Conservation (phyloP, 2,329 filamentous ascomycete species). For the Hypoxylon sp. region DNA sequence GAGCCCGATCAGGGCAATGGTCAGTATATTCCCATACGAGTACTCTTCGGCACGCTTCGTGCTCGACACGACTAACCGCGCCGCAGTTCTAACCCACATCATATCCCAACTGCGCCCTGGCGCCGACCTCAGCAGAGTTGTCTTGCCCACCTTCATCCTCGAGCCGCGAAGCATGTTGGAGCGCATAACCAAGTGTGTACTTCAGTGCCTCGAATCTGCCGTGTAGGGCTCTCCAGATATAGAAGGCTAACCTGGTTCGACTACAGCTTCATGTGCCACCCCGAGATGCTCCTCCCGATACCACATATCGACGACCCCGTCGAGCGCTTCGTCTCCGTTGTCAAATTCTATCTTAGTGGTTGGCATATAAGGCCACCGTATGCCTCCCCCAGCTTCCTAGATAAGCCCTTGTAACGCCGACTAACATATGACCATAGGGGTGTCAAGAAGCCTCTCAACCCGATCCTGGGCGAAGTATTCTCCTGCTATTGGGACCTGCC, state of each 20-base stretch:
- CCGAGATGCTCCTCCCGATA: conserved; percentile 91
- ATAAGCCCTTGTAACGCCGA: not conserved
- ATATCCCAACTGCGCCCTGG: conserved; percentile 96
- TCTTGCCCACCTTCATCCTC: conserved; percentile 95
- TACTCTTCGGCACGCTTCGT: not conserved
- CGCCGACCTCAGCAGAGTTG: conserved; percentile 92
- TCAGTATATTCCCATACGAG: conserved; percentile 54
- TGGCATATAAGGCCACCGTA: conserved; percentile 99
- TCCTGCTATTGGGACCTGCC: conserved; percentile 95
- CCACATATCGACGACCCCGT: conserved; percentile 87
- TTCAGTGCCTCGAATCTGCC: not conserved
- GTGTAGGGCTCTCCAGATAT: not conserved
- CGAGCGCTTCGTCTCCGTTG: conserved; percentile 89
- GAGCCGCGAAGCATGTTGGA: conserved; percentile 98
- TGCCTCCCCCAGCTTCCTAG: conserved; percentile 48
- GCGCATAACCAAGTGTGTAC: conserved; percentile 90
- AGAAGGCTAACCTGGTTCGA: conserved; percentile 23
- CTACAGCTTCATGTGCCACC: conserved; percentile 96
- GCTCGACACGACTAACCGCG: conserved; percentile 21
- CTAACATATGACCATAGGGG: conserved; percentile 63
- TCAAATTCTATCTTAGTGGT: conserved; percentile 97
- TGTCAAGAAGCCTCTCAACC: conserved; percentile 98
- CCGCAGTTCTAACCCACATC: conserved; percentile 88
- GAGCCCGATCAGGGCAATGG: conserved; percentile 95
- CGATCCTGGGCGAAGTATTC: conserved; percentile 92